Base-by-base conservation (phyloP, 129 eudicot genomes). In the Kitagawia praeruptora region DNA sequence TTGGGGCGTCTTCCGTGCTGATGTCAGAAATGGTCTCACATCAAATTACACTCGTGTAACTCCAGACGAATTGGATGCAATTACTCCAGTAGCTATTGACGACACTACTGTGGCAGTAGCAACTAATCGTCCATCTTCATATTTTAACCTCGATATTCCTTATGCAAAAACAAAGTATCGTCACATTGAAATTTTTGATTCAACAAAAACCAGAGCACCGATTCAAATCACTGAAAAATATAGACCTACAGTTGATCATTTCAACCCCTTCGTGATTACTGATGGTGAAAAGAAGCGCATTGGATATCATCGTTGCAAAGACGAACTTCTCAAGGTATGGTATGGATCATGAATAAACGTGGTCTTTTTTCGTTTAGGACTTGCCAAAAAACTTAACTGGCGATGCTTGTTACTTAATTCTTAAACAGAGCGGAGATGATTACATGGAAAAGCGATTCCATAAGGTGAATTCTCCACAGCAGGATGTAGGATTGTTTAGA, bases 41-140 rank as follows among this genome's bases (percentile, higher is more conserved):
- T 16, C 47, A 70, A 70, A 18, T 5, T 34, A 25, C 75, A 15
- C 13, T 70, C 75, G 47, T 5, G 75, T 70, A 70, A 70, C 75
- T 28, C 77, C 77, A 14, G 46, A 34, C 2, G 2, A 19, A 0
- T 1, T 70, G 25, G 42, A 70, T 6, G 75, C 75, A 19, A 70
- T 70, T 2, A 70, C 75, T 39, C 75, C 75, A 18, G 75, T 8
- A 19, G 75, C 75, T 21, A 70, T 70, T 16, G 75, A 70, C 3
- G 75, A 46, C 12, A 70, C 75, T 7, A 70, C 75, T 39, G 75
- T 70, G 46, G 75, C 75, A 7, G 75, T 70, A 46, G 75, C 75
- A 70, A 70, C 13, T 39, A 70, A 31, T 14, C 73, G 73, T 31
- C 73, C 73, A 27, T 12, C 1, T 67, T 34, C 42, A 13, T 0